phyloP scores from a whole-genome alignment of 345 rosid species.

The Gossypium ekmanianum region DNA sequence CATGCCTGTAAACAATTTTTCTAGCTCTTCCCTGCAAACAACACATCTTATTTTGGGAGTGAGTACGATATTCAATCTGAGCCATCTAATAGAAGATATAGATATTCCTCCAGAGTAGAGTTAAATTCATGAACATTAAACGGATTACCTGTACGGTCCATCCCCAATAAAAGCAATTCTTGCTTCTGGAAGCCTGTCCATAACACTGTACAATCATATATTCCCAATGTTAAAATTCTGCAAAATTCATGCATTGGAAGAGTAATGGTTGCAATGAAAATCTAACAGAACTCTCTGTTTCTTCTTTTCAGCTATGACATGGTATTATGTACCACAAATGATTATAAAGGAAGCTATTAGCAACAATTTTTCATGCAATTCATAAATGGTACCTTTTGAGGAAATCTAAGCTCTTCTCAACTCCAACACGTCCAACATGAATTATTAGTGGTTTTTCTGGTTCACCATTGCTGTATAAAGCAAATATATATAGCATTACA shows the following conservation, averaged over 20 bases:
- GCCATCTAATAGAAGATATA: neutral
- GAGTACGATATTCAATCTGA: neutral
- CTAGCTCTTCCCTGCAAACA: constrained; percentile 70
- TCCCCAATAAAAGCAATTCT: constrained; percentile 92
- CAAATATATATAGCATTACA: constrained; percentile 6
- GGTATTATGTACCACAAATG: neutral
- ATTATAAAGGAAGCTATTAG: neutral
- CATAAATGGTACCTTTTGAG: constrained; percentile 56
- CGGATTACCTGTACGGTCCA: constrained; percentile 82
- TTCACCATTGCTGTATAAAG: constrained; percentile 65
- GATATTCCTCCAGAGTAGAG: no score
- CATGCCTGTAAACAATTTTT: constrained; percentile 75
- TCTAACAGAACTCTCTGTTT: no score
- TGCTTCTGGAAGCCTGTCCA: constrained; percentile 88
- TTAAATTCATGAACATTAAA: neutral
- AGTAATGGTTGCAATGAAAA: neutral
- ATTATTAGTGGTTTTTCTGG: constrained; percentile 85
- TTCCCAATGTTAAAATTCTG: constrained; percentile 11
- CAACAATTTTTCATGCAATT: neutral
- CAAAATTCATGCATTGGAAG: neutral
- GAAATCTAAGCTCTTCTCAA: constrained; percentile 96
- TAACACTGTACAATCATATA: constrained; percentile 54
- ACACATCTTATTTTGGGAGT: neutral
- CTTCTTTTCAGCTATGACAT: neutral
- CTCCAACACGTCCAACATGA: constrained; percentile 94